These are phyloP conservation scores for Aspergillus calidoustus DNA, from an alignment of 2,329 filamentous ascomycete species.

Conservation along the genomic window DNA sequence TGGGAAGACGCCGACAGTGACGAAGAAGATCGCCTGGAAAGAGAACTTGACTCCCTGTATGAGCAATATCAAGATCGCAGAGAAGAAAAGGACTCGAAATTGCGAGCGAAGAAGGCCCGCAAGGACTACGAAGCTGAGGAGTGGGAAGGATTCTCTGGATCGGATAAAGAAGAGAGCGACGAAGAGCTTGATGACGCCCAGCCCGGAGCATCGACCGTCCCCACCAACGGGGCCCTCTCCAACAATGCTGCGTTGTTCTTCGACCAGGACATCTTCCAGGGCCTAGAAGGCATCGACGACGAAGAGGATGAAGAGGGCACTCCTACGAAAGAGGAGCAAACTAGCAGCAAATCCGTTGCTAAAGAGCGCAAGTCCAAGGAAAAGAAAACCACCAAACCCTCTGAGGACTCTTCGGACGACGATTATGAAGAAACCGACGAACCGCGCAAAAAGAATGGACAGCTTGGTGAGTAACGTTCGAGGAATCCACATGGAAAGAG, in stretches of 20 bases:
- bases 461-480: slow-evolving; percentile 44
- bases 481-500: slow-evolving; percentile 25
- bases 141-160: slow-evolving; percentile 85
- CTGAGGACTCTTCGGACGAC: slow-evolving; percentile 41
- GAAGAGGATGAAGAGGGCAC: slow-evolving; percentile 57
- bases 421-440: slow-evolving; percentile 41
- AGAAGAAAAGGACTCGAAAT: slow-evolving; percentile 81
- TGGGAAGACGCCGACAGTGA: slow-evolving; percentile 65
- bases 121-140: slow-evolving; percentile 83
- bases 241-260: slow-evolving; percentile 89
- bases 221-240: slow-evolving; percentile 63
- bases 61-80: slow-evolving; percentile 80
- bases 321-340: slow-evolving; percentile 38
- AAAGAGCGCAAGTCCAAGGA: slow-evolving; percentile 32
- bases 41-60: slow-evolving; percentile 86
- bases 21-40: slow-evolving; percentile 80
- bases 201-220: slow-evolving; percentile 27
- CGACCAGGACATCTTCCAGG: slow-evolving; percentile 91
- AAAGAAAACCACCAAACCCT: slow-evolving; percentile 28
- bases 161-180: slow-evolving; percentile 55
- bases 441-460: slow-evolving; percentile 46
- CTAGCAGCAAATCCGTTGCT: slow-evolving; percentile 26
- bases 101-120: slow-evolving; percentile 85
- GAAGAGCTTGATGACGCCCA: slow-evolving; percentile 64
- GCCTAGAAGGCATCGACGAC: slow-evolving; percentile 70